Percentiles rank a stretch among this genome's conserved stretches.
These are phyloP conservation scores for Mycena pura DNA, from an alignment of 768 basidiomycete species.

Conservation along the genomic window DNA sequence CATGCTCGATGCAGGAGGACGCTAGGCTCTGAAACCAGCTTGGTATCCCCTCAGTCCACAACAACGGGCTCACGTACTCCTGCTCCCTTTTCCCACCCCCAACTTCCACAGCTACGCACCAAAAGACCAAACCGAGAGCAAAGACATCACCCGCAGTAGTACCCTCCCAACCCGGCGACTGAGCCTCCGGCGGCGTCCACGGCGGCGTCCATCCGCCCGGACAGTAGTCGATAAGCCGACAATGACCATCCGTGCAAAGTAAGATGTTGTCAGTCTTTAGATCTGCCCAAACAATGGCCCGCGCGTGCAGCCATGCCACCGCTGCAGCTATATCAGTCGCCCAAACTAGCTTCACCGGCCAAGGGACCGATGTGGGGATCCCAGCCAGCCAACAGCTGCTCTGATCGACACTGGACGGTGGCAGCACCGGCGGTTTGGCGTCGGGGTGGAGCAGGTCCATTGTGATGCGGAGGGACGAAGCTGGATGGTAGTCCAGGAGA, in stretches of 20 bases:
- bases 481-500: not conserved
- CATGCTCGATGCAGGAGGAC: too few species aligned
- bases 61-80: too few species aligned
- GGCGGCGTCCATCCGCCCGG: too few species aligned
- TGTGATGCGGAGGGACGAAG: not conserved
- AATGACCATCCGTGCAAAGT: not conserved
- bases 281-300: not conserved
- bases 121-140: too few species aligned
- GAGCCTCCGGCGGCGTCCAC: too few species aligned
- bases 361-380: not conserved
- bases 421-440: not conserved
- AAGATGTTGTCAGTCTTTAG: slow-evolving; percentile 1
- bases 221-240: too few species aligned
- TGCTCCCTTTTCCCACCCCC: too few species aligned
- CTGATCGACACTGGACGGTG: not conserved
- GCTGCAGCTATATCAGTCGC: not conserved
- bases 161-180: too few species aligned
- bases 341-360: not conserved
- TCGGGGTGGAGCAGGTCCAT: not conserved
- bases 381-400: not conserved
- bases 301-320: not conserved
- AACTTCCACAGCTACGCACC: too few species aligned
- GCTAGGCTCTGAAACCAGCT: too few species aligned
- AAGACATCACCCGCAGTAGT: too few species aligned
- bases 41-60: too few species aligned